Conservation (phyloP, 2,329 filamentous ascomycete species). For the Talaromyces rugulosus region DNA sequence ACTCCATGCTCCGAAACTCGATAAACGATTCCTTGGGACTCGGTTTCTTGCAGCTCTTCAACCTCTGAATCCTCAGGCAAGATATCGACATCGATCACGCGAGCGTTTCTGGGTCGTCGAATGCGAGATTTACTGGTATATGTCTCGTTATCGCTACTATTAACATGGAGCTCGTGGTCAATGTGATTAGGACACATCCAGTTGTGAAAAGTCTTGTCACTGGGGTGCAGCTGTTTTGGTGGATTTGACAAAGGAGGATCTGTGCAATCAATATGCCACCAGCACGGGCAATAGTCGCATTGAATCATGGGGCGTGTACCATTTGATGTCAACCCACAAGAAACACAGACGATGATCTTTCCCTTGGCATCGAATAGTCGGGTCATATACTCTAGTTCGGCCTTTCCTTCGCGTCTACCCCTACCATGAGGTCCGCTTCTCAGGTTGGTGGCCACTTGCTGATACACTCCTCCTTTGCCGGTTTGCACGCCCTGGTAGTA, state of each 20-base stretch:
- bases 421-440: slow-evolving; percentile 19
- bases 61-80: slow-evolving; percentile 54
- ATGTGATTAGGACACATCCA: slow-evolving; percentile 90
- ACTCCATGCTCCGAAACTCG: slow-evolving; percentile 62
- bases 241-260: slow-evolving; percentile 78
- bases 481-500: slow-evolving; percentile 77
- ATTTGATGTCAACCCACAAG: slow-evolving; percentile 64
- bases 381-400: slow-evolving; percentile 28
- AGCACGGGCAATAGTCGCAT: slow-evolving; percentile 75
- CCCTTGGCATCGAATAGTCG: slow-evolving; percentile 68
- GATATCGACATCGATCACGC: slow-evolving; percentile 65
- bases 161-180: slow-evolving; percentile 61
- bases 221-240: slow-evolving; percentile 52
- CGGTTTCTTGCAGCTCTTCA: slow-evolving; percentile 54
- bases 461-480: slow-evolving; percentile 73
- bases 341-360: slow-evolving; percentile 70
- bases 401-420: slow-evolving; percentile 10
- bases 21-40: slow-evolving; percentile 62
- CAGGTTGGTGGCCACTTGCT: slow-evolving; percentile 54
- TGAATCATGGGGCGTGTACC: slow-evolving; percentile 70
- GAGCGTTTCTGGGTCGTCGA: slow-evolving; percentile 37
- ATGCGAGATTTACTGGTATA: slow-evolving; percentile 30
- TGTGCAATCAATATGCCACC: slow-evolving; percentile 91
- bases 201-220: slow-evolving; percentile 56
- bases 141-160: slow-evolving; percentile 50